Evolutionary conservation across 805 yeast genomes (phyloP), one percentile per base, ranked within the genome.

Genomic region (Starmerella roubikii): DNA sequence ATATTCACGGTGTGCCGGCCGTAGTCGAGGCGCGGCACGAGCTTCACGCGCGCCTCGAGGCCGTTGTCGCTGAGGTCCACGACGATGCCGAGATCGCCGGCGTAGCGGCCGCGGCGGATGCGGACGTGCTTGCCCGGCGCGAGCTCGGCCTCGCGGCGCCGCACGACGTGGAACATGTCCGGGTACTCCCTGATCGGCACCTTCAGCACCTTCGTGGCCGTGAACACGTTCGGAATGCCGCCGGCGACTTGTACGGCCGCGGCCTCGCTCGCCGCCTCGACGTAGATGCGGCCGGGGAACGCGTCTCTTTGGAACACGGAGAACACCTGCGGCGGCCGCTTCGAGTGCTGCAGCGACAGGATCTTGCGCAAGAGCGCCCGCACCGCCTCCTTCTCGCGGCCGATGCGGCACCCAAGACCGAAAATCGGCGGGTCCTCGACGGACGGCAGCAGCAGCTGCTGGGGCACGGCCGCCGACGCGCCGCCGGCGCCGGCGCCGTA

Each of bases 111-210:
- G 46, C 94, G 72, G 52, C 80, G 78, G 47, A 91, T 71, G 48
- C 98, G 71, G 37, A 91, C 93, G 58, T 88, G 91, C 23, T 84
- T 74, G 18, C 98, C 98, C 7, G 94, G 96, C 34, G 77, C 78
- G 19, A 91, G 65, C 52, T 83, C 86, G 20, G 84, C 79, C 52
- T 86, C 97, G 38, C 83, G 72, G 0, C 93, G 74, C 59, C 80
- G 84, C 39, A 76, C 82, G 40, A 93, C 95, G 54, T 93, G 80
- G 56, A 91, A 68, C 53, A 91, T 67, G 58, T 86, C 93, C 2
- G 95, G 94, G 58, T 85, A 81, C 61, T 91, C 98, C 57, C 82
- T 83, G 42, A 91, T 91, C 5, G 98, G 98, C 34, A 91, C 95
- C 43, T 50, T 42, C 44, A 88, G 67, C 36, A 86, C 69, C 60